Conservation (phyloP, 2,329 filamentous ascomycete genomes). For the Alternaria triticimaculans region DNA sequence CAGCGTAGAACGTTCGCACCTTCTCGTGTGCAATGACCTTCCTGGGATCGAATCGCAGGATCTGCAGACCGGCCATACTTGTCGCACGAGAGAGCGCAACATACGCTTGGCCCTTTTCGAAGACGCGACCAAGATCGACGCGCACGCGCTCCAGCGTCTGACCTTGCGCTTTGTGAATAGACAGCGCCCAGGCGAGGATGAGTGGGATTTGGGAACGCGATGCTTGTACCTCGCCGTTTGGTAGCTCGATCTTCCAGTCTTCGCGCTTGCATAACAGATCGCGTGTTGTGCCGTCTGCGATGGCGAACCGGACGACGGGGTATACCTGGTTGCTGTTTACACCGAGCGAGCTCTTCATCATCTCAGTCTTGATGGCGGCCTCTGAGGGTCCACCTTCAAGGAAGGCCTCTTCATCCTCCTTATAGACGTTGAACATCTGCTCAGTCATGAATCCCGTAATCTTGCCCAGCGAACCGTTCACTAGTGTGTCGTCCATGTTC, state of each 20-base stretch:
- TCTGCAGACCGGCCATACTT: conserved; percentile 83
- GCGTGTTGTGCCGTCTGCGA: conserved; percentile 77
- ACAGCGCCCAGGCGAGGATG: conserved; percentile 95
- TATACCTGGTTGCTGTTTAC: conserved; percentile 65
- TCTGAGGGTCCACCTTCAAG: conserved; percentile 56
- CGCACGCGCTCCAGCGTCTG: conserved; percentile 94
- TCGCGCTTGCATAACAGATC: conserved; percentile 84
- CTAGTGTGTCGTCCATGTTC: conserved; percentile 91
- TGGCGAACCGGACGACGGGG: conserved; percentile 83
- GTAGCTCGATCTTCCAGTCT: conserved; percentile 96
- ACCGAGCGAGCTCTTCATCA: conserved; percentile 56
- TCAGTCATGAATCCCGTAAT: conserved; percentile 82
- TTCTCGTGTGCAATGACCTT: conserved; percentile 95
- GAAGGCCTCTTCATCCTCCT: conserved; percentile 64
- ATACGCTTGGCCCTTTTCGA: conserved; percentile 97
- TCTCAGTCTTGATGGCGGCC: conserved; percentile 50
- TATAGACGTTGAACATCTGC: conserved; percentile 65
- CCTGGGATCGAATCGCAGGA: conserved; percentile 82
- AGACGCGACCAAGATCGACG: conserved; percentile 88
- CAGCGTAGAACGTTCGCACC: conserved; percentile 84
- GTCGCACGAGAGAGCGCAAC: conserved; percentile 94
- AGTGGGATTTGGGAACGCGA: conserved; percentile 78
- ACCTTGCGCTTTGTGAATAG: conserved; percentile 97
- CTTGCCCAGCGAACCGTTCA: conserved; percentile 92
- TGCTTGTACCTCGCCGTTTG: conserved; percentile 91